phyloP scores from a whole-genome alignment of 2,329 filamentous ascomycete genomes.

The Aspergillus sp. region DNA sequence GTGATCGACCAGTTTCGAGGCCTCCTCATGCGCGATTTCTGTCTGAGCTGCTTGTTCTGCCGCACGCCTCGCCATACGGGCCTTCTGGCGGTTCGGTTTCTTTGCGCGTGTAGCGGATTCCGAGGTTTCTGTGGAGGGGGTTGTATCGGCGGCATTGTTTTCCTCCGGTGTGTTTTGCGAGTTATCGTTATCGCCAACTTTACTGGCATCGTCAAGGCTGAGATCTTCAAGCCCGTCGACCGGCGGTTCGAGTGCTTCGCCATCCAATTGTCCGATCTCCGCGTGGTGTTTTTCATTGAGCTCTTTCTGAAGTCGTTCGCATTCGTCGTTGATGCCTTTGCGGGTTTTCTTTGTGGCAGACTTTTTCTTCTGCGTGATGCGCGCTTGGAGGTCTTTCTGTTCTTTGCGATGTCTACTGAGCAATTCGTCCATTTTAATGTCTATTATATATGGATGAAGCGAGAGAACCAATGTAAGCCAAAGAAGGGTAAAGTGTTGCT shows the following conservation, averaged over 20 bases:
- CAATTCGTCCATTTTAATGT: conserved; percentile 58
- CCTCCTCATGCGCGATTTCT: conserved; percentile 64
- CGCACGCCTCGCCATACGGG: conserved; percentile 76
- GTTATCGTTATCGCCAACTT: conserved; percentile 8
- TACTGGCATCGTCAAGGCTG: conserved; percentile 19
- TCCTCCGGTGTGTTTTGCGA: conserved; percentile 4
- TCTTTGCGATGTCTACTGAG: conserved; percentile 79
- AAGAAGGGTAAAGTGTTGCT: not conserved
- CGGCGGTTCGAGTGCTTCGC: conserved; percentile 16
- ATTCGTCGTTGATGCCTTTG: conserved; percentile 61
- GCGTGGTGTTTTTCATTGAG: conserved; percentile 47
- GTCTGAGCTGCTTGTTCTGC: conserved; percentile 70
- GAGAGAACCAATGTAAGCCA: not conserved
- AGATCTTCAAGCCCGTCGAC: conserved; percentile 26
- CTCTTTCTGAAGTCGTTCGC: conserved; percentile 49
- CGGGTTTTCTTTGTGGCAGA: conserved; percentile 76
- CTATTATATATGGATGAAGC: not conserved
- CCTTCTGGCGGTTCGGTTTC: conserved; percentile 87
- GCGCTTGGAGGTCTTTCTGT: conserved; percentile 72
- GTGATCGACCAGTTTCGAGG: conserved; percentile 63
- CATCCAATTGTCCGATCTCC: conserved; percentile 43
- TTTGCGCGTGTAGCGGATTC: conserved; percentile 35
- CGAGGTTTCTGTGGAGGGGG: conserved; percentile 7
- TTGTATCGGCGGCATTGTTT: not conserved
- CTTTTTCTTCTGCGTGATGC: conserved; percentile 93